Evolutionary conservation across 257 asterid species (phyloP).

Genomic region (Penstemon davidsonii): DNA sequence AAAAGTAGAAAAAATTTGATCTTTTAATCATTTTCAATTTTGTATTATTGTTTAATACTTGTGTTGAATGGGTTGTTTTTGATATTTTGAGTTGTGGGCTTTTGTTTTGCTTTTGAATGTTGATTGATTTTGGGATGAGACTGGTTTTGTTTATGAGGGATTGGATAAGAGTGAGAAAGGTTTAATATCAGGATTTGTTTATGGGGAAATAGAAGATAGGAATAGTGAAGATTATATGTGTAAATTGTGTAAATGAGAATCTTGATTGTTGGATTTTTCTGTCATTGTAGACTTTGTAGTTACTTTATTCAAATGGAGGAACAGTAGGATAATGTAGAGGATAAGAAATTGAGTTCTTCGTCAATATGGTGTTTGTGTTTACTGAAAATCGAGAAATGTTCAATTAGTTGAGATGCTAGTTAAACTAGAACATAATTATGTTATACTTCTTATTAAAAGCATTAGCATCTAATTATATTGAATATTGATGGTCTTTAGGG

Average conservation of each 20-base stretch:
- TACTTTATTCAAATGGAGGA: not conserved
- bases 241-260: not conserved
- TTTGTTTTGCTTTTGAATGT: not conserved
- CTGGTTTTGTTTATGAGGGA: not conserved
- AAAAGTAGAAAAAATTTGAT: not conserved
- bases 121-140: conserved; percentile 4
- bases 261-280: not conserved
- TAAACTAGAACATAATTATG: not conserved
- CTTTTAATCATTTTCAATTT: not conserved
- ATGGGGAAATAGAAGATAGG: not conserved
- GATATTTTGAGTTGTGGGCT: conserved; percentile 5
- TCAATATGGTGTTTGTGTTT: conserved; percentile 1
- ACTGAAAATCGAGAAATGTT: not conserved
- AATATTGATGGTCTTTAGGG: conserved; percentile 50
- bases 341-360: not conserved
- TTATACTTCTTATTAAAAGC: not conserved
- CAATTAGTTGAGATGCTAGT: not conserved
- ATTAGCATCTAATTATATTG: conserved; percentile 4
- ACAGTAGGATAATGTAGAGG: conserved; percentile 3
- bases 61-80: conserved; percentile 7
- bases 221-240: not conserved
- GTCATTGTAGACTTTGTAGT: not conserved
- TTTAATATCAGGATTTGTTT: conserved; percentile 7
- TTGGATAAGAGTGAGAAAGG: not conserved
- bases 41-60: conserved; percentile 1